phyloP scores from a whole-genome alignment of 2,329 filamentous ascomycete genomes.

The Chrysosphaeria jannelii region DNA sequence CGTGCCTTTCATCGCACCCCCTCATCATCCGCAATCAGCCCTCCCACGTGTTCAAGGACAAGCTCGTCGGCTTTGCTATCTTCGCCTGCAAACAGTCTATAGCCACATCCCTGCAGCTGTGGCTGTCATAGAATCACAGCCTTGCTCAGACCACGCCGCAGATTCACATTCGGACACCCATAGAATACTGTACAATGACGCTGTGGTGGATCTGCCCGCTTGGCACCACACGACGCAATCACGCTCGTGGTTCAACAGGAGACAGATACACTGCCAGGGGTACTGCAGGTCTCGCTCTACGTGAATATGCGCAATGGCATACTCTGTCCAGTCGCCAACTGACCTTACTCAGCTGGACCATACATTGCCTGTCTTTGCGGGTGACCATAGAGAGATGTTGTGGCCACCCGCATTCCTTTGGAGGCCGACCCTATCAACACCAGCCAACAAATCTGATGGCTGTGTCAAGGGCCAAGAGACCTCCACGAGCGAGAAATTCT shows the following conservation, averaged over 20 bases:
- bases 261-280: conserved; percentile 33
- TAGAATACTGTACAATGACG: conserved; percentile 21
- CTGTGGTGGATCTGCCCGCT: conserved; percentile 40
- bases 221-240: conserved; percentile 44
- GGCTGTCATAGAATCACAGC: conserved; percentile 39
- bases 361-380: too few relatives aligned
- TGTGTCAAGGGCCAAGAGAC: too few relatives aligned
- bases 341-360: too few relatives aligned
- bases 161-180: conserved; percentile 40
- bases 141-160: conserved; percentile 38
- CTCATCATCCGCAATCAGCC: conserved; percentile 41
- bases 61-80: conserved; percentile 38
- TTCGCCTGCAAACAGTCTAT: conserved; percentile 45
- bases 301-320: conserved; percentile 24
- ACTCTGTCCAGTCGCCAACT: conserved; percentile 23
- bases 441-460: too few relatives aligned
- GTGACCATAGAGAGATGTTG: too few relatives aligned
- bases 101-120: conserved; percentile 35
- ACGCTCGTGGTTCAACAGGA: conserved; percentile 45
- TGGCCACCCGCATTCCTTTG: too few relatives aligned
- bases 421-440: too few relatives aligned
- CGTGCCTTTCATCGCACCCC: conserved; percentile 34
- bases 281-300: conserved; percentile 23
- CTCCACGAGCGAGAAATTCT: too few relatives aligned
- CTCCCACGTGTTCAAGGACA: conserved; percentile 54